phyloP scores from a whole-genome alignment of 768 basidiomycete species.

The Kwoniella botswanensis region DNA sequence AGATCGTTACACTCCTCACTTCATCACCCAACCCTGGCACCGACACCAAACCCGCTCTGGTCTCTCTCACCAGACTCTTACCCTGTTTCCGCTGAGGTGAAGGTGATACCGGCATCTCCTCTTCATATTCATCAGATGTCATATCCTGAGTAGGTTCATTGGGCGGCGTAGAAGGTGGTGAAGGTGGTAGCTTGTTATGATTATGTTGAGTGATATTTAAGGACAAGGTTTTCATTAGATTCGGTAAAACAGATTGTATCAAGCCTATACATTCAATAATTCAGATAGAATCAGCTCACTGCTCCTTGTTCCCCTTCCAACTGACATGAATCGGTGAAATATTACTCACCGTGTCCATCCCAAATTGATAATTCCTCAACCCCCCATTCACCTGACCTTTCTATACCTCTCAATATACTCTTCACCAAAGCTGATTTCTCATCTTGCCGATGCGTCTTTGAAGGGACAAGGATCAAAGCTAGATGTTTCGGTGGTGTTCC shows the following conservation, averaged over 20 bases:
- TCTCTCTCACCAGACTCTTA: neutral
- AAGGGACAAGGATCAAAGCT: slow-evolving; percentile 17
- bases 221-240: slow-evolving; percentile 5
- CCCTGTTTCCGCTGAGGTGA: neutral
- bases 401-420: slow-evolving; percentile 10
- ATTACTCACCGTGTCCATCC: slow-evolving; percentile 20
- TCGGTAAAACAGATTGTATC: slow-evolving; percentile 19
- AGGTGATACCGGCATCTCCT: neutral
- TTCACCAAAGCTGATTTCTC: slow-evolving; percentile 17
- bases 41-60: neutral
- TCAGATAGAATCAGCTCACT: neutral
- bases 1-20: neutral
- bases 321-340: neutral
- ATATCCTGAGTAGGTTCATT: slow-evolving; percentile 15
- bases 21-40: neutral
- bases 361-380: slow-evolving; percentile 19
- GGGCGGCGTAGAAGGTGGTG: slow-evolving; percentile 18
- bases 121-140: neutral
- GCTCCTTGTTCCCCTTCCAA: neutral
- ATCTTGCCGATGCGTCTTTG: neutral
- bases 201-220: neutral
- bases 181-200: neutral
- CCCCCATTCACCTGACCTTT: slow-evolving; percentile 15
- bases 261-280: neutral
- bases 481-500: slow-evolving; percentile 16